These are phyloP conservation scores for Vanrija sp. DNA, from an alignment of 1,284 basidiomycete genomes.

Conservation along the genomic window DNA sequence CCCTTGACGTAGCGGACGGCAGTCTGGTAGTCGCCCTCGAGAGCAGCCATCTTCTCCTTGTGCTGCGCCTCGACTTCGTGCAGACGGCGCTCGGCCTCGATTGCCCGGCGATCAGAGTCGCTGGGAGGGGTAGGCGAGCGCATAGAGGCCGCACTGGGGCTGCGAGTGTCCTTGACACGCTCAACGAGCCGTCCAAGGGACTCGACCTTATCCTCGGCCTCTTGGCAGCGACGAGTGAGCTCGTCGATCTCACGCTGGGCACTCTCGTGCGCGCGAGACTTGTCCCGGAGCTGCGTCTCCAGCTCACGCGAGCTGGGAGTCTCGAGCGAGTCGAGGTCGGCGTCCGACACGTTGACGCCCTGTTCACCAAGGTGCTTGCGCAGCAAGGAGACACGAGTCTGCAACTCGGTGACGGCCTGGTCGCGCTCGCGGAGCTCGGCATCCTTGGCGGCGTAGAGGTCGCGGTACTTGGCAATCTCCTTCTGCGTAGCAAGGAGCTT, in stretches of 20 bases:
- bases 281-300: conserved; percentile 69
- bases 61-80: conserved; percentile 73
- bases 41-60: conserved; percentile 61
- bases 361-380: conserved; percentile 66
- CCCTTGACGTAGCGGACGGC: conserved; percentile 60
- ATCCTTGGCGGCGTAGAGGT: conserved; percentile 67
- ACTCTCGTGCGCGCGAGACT: conserved; percentile 65
- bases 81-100: conserved; percentile 62
- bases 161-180: conserved; percentile 55
- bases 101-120: conserved; percentile 52
- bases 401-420: conserved; percentile 67
- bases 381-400: conserved; percentile 73
- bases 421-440: conserved; percentile 62
- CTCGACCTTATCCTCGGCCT: conserved; percentile 66
- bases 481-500: conserved; percentile 69
- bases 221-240: conserved; percentile 61
- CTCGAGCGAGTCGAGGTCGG: conserved; percentile 52
- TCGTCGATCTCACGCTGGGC: conserved; percentile 49
- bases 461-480: conserved; percentile 68
- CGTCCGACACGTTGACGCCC: conserved; percentile 71
- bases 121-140: conserved; percentile 29
- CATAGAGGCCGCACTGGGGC: conserved; percentile 35
- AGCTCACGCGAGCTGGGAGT: conserved; percentile 55
- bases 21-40: conserved; percentile 88
- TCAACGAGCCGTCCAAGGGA: conserved; percentile 65